Percentiles rank a stretch among this genome's conserved stretches.
These are phyloP conservation scores for Leishmania mexicana DNA, from an alignment of 208 protist genomes.

Conservation along the genomic window DNA sequence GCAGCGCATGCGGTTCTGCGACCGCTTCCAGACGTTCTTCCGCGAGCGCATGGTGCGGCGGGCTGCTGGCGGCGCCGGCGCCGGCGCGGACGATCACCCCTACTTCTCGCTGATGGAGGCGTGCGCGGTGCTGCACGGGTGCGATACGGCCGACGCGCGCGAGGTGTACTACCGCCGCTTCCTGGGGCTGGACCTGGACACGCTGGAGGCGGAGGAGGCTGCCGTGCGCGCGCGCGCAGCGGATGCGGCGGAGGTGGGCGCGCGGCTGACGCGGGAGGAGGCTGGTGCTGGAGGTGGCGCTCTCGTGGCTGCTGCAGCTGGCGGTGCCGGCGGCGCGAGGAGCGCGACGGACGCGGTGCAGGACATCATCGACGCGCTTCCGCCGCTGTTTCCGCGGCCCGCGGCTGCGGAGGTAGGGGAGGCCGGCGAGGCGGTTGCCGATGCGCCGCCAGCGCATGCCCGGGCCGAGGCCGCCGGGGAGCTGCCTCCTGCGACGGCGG, in stretches of 20 bases:
- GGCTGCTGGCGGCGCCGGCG: slow-evolving; percentile 11
- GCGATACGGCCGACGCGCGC: slow-evolving; percentile 54
- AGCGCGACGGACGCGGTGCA: slow-evolving; percentile 28
- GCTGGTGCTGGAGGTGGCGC: slow-evolving; percentile 5
- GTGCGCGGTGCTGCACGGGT: slow-evolving; percentile 85
- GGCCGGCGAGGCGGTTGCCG: neutral
- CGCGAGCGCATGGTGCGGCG: slow-evolving; percentile 32
- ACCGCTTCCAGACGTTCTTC: slow-evolving; percentile 86
- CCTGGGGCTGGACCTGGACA: slow-evolving; percentile 66
- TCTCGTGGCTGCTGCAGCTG: slow-evolving; percentile 1
- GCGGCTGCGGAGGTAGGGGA: neutral
- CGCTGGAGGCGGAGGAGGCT: slow-evolving; percentile 58
- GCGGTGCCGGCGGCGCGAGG: slow-evolving; percentile 7
- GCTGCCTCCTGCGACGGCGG: neutral
- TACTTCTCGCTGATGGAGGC: slow-evolving; percentile 91
- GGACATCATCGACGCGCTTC: slow-evolving; percentile 36
- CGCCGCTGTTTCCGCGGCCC: slow-evolving; percentile 29
- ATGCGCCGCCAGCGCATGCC: neutral
- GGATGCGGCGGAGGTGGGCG: slow-evolving; percentile 37
- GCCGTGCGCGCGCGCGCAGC: slow-evolving; percentile 42
- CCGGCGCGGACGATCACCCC: slow-evolving; percentile 43
- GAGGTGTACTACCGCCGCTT: slow-evolving; percentile 78
- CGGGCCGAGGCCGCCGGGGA: neutral
- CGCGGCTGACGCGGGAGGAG: slow-evolving; percentile 4
- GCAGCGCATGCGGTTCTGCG: slow-evolving; percentile 78